Evolutionary conservation across 306 rosid genomes (phyloP).

Genomic region (Styphnolobium japonicum): DNA sequence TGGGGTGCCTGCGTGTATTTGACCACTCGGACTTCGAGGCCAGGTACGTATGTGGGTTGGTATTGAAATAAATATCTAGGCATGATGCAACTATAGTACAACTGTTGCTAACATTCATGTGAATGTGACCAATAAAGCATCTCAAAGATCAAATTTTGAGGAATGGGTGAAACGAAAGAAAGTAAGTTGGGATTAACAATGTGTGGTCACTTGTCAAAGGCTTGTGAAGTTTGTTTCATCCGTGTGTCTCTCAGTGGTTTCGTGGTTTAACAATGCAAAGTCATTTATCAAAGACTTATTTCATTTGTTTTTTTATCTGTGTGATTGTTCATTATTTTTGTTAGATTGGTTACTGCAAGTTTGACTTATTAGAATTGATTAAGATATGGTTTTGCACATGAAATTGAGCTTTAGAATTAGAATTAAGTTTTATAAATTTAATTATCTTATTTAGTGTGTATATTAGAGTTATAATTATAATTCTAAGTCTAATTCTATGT

Average conservation of each 20-base stretch:
- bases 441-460: no score
- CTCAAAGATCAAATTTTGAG: not conserved
- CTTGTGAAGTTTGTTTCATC: slow-evolving; percentile 19
- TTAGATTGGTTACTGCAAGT: not conserved
- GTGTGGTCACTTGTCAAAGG: slow-evolving; percentile 23
- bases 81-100: slow-evolving; percentile 31
- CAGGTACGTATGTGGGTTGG: not conserved
- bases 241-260: not conserved
- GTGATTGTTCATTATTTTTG: not conserved
- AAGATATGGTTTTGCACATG: no score
- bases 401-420: no score
- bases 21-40: slow-evolving; percentile 10
- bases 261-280: not conserved
- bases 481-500: no score
- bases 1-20: not conserved
- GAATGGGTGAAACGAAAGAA: not conserved
- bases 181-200: slow-evolving; percentile 16
- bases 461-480: no score
- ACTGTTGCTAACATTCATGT: slow-evolving; percentile 38
- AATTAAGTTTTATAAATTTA: no score
- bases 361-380: not conserved
- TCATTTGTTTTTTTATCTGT: not conserved
- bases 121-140: slow-evolving; percentile 36
- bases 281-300: not conserved
- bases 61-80: slow-evolving; percentile 21